These are phyloP conservation scores for Pseudonectria buxi DNA, from an alignment of 2,329 filamentous ascomycete species.

Conservation along the genomic window DNA sequence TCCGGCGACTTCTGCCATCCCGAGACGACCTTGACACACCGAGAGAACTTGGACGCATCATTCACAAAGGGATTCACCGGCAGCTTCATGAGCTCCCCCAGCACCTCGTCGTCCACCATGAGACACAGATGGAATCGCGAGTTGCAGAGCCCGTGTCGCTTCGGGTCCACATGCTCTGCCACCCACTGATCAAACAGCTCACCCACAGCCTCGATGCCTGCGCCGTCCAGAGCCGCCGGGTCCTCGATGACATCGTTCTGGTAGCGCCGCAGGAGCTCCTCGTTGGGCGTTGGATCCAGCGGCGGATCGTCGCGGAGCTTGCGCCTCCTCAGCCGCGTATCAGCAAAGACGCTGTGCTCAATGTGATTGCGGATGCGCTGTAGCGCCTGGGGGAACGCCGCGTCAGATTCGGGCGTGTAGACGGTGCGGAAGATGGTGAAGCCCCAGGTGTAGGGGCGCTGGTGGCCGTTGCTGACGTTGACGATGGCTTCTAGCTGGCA, in stretches of 20 bases:
- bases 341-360: neutral
- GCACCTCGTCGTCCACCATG: neutral
- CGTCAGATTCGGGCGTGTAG: conserved; percentile 9
- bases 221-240: conserved; percentile 2
- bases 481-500: neutral
- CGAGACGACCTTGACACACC: conserved; percentile 1
- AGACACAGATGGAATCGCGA: conserved; percentile 1
- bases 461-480: conserved; percentile 3
- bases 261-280: conserved; percentile 7
- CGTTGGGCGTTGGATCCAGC: conserved; percentile 3
- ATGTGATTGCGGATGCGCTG: conserved; percentile 7
- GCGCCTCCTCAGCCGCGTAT: neutral
- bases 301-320: neutral
- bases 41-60: conserved; percentile 1
- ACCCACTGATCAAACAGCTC: conserved; percentile 9
- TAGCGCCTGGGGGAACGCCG: conserved; percentile 4
- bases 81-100: neutral
- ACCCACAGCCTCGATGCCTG: conserved; percentile 4
- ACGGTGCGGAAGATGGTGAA: conserved; percentile 11
- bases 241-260: conserved; percentile 8
- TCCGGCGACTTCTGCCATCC: neutral
- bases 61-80: conserved; percentile 1
- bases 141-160: neutral
- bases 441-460: conserved; percentile 8
- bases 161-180: conserved; percentile 1